A percentile compares a stretch with the other conserved stretches of the same genome.
Conservation (phyloP, 352 stramenopile species). For the Globisporangium splendens region DNA sequence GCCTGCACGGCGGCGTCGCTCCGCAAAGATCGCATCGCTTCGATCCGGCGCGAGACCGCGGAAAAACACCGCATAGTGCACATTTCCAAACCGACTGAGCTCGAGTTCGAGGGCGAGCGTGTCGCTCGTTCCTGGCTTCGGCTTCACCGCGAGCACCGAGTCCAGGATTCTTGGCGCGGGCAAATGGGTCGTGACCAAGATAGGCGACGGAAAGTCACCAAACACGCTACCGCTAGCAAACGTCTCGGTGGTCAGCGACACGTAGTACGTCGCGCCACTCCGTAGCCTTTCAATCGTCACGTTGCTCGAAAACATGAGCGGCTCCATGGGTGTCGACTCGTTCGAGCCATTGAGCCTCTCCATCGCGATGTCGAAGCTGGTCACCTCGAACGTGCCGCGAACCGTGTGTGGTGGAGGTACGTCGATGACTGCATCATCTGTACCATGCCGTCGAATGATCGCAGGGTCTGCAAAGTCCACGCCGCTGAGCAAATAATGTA, state of each 20-base stretch:
- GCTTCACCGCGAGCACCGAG: slow-evolving; percentile 26
- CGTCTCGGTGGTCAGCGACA: slow-evolving; percentile 78
- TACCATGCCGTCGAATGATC: slow-evolving; percentile 23
- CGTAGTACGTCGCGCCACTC: slow-evolving; percentile 56
- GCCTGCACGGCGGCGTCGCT: neutral
- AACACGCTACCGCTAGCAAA: slow-evolving; percentile 57
- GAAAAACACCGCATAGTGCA: slow-evolving; percentile 79
- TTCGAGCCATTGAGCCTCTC: slow-evolving; percentile 77
- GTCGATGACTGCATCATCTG: neutral
- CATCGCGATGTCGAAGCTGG: slow-evolving; percentile 41
- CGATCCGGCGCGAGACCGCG: slow-evolving; percentile 40
- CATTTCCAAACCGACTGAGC: slow-evolving; percentile 55
- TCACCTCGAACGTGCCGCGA: slow-evolving; percentile 42
- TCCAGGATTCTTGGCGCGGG: slow-evolving; percentile 37
- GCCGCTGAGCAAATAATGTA: slow-evolving; percentile 76
- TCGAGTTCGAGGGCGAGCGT: slow-evolving; percentile 50
- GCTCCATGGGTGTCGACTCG: slow-evolving; percentile 55
- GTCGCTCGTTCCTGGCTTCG: slow-evolving; percentile 38
- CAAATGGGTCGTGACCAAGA: slow-evolving; percentile 63
- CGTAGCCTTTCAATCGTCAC: slow-evolving; percentile 40
- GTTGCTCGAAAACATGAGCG: slow-evolving; percentile 56
- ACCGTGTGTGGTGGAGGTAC: slow-evolving; percentile 30
- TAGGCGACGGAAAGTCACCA: slow-evolving; percentile 63
- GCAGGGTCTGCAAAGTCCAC: slow-evolving; percentile 72
- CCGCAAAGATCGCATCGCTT: slow-evolving; percentile 17